These are phyloP conservation scores for Barnettozyma populi DNA, from an alignment of 805 yeast genomes.

Conservation along the genomic window DNA sequence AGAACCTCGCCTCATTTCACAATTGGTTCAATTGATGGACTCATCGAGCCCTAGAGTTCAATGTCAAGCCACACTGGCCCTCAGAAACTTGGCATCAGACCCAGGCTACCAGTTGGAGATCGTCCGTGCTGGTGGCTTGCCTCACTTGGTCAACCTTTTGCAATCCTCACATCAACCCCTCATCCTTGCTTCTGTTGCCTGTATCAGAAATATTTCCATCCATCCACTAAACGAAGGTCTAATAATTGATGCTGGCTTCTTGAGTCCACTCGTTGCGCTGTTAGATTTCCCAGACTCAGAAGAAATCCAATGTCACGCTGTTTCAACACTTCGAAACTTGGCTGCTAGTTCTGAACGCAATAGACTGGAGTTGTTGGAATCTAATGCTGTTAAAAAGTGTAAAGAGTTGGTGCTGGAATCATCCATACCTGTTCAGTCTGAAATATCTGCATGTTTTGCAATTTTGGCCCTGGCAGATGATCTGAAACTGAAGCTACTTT, in stretches of 20 bases:
- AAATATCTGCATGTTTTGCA: constrained; percentile 95
- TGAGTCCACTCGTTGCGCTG: constrained; percentile 81
- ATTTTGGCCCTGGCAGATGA: constrained; percentile 95
- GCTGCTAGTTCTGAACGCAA: constrained; percentile 95
- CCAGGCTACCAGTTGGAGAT: constrained; percentile 93
- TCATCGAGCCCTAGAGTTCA: constrained; percentile 92
- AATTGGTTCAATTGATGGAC: constrained; percentile 87
- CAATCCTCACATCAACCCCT: constrained; percentile 89
- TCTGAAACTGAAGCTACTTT: constrained; percentile 76
- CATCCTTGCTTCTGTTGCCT: constrained; percentile 94
- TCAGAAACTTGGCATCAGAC: constrained; percentile 94
- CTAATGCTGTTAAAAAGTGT: constrained; percentile 93
- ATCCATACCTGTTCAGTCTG: constrained; percentile 92
- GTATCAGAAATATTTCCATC: constrained; percentile 93
- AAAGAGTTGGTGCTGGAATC: constrained; percentile 78
- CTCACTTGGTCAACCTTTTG: constrained; percentile 83
- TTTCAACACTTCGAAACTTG: constrained; percentile 88
- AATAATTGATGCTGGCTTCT: constrained; percentile 94
- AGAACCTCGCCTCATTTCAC: constrained; percentile 86
- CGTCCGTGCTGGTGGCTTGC: constrained; percentile 92
- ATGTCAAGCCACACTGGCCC: constrained; percentile 96
- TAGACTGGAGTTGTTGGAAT: constrained; percentile 84
- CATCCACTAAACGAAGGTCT: constrained; percentile 95
- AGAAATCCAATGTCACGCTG: constrained; percentile 98
- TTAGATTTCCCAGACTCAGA: constrained; percentile 83